Conservation (phyloP, 306 rosid species). For the Psophocarpus tetragonolobus region DNA sequence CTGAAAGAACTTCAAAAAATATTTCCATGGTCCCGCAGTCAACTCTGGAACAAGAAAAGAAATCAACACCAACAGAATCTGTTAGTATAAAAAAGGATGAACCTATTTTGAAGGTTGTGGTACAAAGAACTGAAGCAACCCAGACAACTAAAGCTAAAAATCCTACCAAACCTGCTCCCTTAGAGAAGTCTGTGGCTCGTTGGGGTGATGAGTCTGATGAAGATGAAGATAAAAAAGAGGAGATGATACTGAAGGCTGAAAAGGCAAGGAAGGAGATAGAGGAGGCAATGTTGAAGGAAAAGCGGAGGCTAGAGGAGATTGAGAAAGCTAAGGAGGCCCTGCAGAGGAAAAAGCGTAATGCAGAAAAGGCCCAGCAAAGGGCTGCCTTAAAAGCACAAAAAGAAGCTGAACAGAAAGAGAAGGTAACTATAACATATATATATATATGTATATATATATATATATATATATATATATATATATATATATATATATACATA, state of each 20-base stretch:
- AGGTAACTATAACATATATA: conserved; percentile 48
- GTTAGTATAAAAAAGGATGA: conserved; percentile 46
- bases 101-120: conserved; percentile 39
- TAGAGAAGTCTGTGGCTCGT: conserved; percentile 39
- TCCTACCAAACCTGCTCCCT: conserved; percentile 43
- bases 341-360: conserved; percentile 67
- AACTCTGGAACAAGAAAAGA: conserved; percentile 48
- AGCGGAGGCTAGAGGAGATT: conserved; percentile 71
- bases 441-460: neutral
- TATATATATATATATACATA: neutral
- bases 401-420: conserved; percentile 87
- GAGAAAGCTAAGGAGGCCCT: conserved; percentile 80
- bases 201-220: conserved; percentile 53
- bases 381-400: conserved; percentile 72
- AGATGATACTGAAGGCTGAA: conserved; percentile 63
- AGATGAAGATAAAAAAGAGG: conserved; percentile 54
- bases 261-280: conserved; percentile 70
- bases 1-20: conserved; percentile 46
- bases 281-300: conserved; percentile 68
- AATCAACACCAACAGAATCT: conserved; percentile 37
- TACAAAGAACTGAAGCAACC: conserved; percentile 36
- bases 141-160: conserved; percentile 44
- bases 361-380: conserved; percentile 76
- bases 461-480: neutral
- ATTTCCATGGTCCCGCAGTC: conserved; percentile 38